phyloP scores from a whole-genome alignment of 2,329 filamentous ascomycete genomes.

The Cytospora mali region DNA sequence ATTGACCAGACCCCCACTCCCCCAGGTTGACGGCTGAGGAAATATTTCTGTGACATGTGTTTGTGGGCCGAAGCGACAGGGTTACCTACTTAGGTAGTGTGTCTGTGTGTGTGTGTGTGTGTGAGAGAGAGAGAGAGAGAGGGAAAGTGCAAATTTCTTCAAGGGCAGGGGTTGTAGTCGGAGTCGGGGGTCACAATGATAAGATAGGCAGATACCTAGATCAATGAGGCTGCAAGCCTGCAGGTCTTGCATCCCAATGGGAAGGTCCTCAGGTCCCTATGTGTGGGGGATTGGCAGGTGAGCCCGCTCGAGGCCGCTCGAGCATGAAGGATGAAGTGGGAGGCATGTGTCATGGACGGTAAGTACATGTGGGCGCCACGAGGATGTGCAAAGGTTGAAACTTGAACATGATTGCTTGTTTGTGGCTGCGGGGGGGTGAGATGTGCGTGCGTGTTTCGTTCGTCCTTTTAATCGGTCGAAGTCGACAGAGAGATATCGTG shows the following conservation, averaged over 20 bases:
- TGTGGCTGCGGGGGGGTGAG: neutral
- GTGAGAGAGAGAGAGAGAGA: no score
- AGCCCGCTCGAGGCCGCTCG: neutral
- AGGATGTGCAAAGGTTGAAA: neutral
- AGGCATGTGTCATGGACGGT: neutral
- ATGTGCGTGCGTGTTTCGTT: no score
- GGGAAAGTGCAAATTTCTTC: neutral
- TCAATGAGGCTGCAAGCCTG: constrained; percentile 17
- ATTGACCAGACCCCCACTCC: neutral
- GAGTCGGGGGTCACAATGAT: constrained; percentile 13
- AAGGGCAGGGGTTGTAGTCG: neutral
- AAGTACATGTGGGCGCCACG: neutral
- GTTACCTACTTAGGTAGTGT: no score
- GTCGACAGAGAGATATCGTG: neutral
- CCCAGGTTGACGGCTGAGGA: neutral
- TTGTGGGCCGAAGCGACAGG: neutral
- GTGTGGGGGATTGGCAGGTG: constrained; percentile 5
- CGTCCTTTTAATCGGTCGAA: constrained; percentile 7
- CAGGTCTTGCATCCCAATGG: constrained; percentile 14
- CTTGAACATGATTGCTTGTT: neutral
- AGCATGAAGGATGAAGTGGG: neutral
- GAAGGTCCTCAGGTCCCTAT: constrained; percentile 13
- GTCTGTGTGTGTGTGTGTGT: no score
- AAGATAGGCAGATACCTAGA: constrained; percentile 17
- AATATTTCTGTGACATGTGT: neutral